Evolutionary conservation across 345 rosid genomes (phyloP), one percentile per base, ranked within the genome.

Genomic region (Hibiscus tridactylites): DNA sequence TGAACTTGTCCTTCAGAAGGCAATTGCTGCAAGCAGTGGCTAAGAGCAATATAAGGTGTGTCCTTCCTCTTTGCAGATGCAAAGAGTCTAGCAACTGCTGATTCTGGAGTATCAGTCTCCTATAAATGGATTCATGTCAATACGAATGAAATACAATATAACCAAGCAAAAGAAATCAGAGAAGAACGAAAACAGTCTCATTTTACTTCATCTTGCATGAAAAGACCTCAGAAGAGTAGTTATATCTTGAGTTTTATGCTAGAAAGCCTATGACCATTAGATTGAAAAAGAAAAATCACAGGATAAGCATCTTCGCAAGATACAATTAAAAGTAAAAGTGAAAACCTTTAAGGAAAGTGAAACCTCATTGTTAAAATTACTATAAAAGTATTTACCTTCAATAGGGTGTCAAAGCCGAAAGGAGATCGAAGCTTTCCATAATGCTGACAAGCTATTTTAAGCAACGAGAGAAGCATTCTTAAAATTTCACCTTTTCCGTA

Each of bases 351-450:
- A 37, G 31, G n/a, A 64, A 64, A 64, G 9, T 19, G 26, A 9
- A 19, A 39, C 12, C 29, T 10, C n/a, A 0, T 10, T 26, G 3
- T 39, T 64, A 65, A 42, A 64, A 17, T 42, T 42, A 21, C 16
- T 10, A 65, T 42, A 58, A 35, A 35, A 46, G 52, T 39, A 72
- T 71, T 80, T 82, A 95, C 97, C 96, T 81, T 89, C 76, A 82
- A 65, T 19, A 81, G 44, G 42, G 78, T 77, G 67, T 95, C 98
- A 60, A 81, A 64, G 57, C 98, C 96, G 72, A 89, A 95, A 79
- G 99, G 92, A 79, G 97, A 89, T 61, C 97, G 87, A 71, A 95
- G 91, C 85, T 92, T 95, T 70, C 98, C 99, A 80, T 95, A 95
- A 82, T 88, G 91, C 82, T 89, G 96, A 78, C 88, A 92, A 65